Base-by-base conservation (phyloP, 352 stramenopile species). In the Pythium insidiosum region DNA sequence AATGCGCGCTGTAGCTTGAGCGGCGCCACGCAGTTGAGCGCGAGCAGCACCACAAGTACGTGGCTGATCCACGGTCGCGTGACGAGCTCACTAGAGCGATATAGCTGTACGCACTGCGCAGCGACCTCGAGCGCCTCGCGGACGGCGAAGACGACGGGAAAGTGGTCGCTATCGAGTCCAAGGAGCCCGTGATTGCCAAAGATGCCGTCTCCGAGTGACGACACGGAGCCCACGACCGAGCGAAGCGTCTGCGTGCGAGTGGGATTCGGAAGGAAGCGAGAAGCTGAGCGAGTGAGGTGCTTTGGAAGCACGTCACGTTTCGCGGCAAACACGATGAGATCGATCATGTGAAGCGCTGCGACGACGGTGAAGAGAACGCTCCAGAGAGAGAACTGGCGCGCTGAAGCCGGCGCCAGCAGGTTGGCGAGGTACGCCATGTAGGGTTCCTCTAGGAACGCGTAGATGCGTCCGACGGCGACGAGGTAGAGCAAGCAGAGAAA, bases 151-250 rank as follows among this genome's bases (percentile, higher is more conserved):
- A 37, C 28, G 0, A 33, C 6, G 22, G 43, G 35, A 22, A 61
- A 61, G 26, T 43, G 47, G 6, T 44, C 33, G 39, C 52, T 51
- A 16, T 61, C 52, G 22, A 61, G 45, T 26, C 53, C 60, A 22
- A 50, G 50, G 6, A 38, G 45, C 13, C 48, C 46, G 11, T 21
- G 35, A 18, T 42, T 43, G 30, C 47, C 36, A 24, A 53, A 58
- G 13, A 58, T 25, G 16, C 9, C 15, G 7, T 35, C 12, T 6
- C 4, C 22, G 15, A 35, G 18, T 23, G 45, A 15, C 28, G 15
- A 33, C 28, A 34, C 10, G 6, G 20, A 34, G 25, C 16, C 19
- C 6, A 1, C 26, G 22, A 38, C 38, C 22, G 48, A 53, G 29
- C 7, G 31, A 25, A 9, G 43, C 26, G 21, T 50, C 29, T 20